Percentiles rank a stretch among this genome's conserved stretches.
Conservation (phyloP, 192 early-diverging fungal species). For the Funneliformis geosporum region DNA sequence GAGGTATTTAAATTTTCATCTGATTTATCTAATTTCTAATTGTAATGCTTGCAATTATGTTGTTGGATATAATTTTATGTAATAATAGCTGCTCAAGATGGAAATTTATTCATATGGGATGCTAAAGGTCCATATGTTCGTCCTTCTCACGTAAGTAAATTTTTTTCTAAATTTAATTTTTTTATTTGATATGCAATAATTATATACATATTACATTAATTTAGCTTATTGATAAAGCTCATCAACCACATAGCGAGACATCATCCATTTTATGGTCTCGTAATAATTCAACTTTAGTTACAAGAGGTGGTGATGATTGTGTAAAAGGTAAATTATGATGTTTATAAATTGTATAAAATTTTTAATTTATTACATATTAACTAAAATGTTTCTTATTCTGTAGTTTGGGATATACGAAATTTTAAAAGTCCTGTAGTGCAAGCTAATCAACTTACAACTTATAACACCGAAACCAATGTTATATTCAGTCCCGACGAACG, state of each 20-base stretch:
- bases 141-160: conserved; percentile 60
- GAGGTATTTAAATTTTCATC: conserved; percentile 40
- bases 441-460: conserved; percentile 55
- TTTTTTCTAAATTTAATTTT: neutral
- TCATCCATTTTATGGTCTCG: conserved; percentile 71
- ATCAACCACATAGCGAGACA: conserved; percentile 66
- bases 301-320: conserved; percentile 81
- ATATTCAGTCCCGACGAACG: conserved; percentile 84
- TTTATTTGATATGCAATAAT: neutral
- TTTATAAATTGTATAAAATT: neutral
- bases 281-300: conserved; percentile 65
- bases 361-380: conserved; percentile 4
- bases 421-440: conserved; percentile 64
- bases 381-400: neutral
- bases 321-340: conserved; percentile 59
- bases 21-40: neutral
- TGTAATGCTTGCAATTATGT: neutral
- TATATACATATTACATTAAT: neutral
- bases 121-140: conserved; percentile 61
- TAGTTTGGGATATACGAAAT: conserved; percentile 89
- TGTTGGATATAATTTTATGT: conserved; percentile 3
- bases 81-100: conserved; percentile 66
- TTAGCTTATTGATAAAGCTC: conserved; percentile 69
- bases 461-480: conserved; percentile 76
- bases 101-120: conserved; percentile 77